Evolutionary conservation across 2,329 filamentous ascomycete species (phyloP).

Genomic region (Fusarium verticillioides): DNA sequence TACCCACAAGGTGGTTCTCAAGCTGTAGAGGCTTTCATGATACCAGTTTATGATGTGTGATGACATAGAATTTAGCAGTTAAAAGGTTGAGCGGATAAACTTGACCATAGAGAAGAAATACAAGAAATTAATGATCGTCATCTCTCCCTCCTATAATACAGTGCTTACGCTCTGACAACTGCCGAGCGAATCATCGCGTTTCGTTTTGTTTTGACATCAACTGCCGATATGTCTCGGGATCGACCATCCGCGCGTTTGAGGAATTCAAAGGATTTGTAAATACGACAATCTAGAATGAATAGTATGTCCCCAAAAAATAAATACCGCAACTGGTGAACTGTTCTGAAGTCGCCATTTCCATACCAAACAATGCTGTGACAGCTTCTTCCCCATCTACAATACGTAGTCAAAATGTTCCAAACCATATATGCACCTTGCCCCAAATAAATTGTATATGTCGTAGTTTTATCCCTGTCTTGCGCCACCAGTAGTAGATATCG

Average conservation of each 20-base stretch:
- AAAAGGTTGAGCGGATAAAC: neutral
- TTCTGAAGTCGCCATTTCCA: constrained; percentile 1
- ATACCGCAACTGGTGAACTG: neutral
- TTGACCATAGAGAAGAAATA: constrained; percentile 1
- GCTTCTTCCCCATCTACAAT: neutral
- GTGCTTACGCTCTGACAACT: neutral
- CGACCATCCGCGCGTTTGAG: neutral
- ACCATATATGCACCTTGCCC: constrained; percentile 36
- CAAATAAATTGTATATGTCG: constrained; percentile 36
- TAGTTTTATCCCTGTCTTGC: constrained; percentile 24
- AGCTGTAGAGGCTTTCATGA: constrained; percentile 39
- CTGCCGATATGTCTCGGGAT: neutral
- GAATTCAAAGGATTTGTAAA: neutral
- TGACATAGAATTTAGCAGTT: constrained; percentile 24
- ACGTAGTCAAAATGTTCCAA: constrained; percentile 22
- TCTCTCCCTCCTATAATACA: neutral
- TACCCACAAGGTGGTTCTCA: constrained; percentile 58
- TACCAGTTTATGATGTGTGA: constrained; percentile 32
- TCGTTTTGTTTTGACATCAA: neutral
- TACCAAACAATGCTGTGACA: constrained; percentile 7
- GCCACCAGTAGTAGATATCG: neutral
- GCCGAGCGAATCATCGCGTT: neutral
- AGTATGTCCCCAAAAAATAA: neutral
- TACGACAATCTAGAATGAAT: constrained; percentile 22
- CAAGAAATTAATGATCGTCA: constrained; percentile 27